Evolutionary conservation across 2,329 filamentous ascomycete genomes (phyloP).

Genomic region (Chaetomiaceae sp.): DNA sequence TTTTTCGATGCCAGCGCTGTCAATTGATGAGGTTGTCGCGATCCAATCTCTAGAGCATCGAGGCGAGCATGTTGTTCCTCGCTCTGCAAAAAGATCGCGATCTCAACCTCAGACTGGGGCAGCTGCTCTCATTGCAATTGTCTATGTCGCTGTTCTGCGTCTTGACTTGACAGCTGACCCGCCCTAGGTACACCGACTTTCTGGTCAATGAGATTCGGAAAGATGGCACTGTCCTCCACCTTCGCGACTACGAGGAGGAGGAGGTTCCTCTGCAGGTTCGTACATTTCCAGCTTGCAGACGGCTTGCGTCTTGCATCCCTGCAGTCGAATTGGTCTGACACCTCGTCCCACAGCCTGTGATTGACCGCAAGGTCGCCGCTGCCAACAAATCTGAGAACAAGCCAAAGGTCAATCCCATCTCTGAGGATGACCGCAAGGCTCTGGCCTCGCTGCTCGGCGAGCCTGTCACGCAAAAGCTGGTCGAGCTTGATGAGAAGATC

Average conservation of each 20-base stretch:
- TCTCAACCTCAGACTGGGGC: too few species aligned
- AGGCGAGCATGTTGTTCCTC: neutral
- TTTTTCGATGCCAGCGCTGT: neutral
- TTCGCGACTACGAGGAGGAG: conserved; percentile 39
- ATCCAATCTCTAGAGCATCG: neutral
- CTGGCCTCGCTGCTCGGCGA: conserved; percentile 39
- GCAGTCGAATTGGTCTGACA: neutral
- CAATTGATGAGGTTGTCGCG: neutral
- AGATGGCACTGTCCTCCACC: conserved; percentile 70
- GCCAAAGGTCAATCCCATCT: conserved; percentile 23
- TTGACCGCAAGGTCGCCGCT: conserved; percentile 6
- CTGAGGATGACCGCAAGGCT: conserved; percentile 32
- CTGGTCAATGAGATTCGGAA: conserved; percentile 83
- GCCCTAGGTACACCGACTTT: conserved; percentile 76
- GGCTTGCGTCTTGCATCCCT: too few species aligned
- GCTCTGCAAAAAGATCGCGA: too few species aligned
- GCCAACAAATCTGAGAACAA: conserved; percentile 13
- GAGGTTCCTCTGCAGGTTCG: conserved; percentile 15
- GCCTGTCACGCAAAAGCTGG: conserved; percentile 38
- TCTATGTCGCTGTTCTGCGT: neutral
- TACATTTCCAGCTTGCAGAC: neutral
- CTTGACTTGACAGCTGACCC: conserved; percentile 7
- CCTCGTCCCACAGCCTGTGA: neutral
- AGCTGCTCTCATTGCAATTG: too few species aligned
- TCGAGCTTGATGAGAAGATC: conserved; percentile 39